phyloP scores from a whole-genome alignment of 441 rosid genomes.

The Mallotus repandus region DNA sequence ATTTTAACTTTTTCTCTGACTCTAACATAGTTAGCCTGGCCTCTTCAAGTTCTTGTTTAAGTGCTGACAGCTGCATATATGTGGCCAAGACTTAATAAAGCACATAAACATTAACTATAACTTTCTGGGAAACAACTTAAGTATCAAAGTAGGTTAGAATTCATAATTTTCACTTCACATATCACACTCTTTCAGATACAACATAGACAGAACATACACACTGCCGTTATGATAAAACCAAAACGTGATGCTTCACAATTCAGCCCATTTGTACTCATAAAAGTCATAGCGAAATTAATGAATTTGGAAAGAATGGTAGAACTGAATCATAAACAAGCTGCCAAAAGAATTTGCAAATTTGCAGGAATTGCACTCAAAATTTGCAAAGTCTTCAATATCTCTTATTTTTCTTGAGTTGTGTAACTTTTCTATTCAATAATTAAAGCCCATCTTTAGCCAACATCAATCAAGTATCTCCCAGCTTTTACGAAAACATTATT shows the following conservation, averaged over 20 bases:
- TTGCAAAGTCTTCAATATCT: neutral
- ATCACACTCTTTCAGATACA: neutral
- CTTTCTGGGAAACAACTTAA: neutral
- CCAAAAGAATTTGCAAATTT: neutral
- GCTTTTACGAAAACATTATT: neutral
- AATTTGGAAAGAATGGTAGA: neutral
- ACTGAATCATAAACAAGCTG: neutral
- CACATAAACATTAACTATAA: neutral
- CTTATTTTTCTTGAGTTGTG: neutral
- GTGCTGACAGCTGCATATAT: conserved; percentile 51
- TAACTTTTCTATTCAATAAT: conserved; percentile 3
- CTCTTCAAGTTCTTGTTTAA: conserved; percentile 86
- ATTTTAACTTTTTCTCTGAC: conserved; percentile 79
- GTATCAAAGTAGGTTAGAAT: neutral
- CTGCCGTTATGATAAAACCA: neutral
- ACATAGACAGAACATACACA: neutral
- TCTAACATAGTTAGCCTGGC: conserved; percentile 65
- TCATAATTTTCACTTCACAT: neutral
- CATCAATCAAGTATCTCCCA: neutral
- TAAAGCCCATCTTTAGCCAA: neutral
- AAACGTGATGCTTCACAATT: neutral
- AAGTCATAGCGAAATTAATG: neutral
- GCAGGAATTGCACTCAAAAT: neutral
- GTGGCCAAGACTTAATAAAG: conserved; percentile 10
- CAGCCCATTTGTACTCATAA: neutral